Evolutionary conservation across 768 basidiomycete species (phyloP).

Genomic region (Tulasnella calospora): DNA sequence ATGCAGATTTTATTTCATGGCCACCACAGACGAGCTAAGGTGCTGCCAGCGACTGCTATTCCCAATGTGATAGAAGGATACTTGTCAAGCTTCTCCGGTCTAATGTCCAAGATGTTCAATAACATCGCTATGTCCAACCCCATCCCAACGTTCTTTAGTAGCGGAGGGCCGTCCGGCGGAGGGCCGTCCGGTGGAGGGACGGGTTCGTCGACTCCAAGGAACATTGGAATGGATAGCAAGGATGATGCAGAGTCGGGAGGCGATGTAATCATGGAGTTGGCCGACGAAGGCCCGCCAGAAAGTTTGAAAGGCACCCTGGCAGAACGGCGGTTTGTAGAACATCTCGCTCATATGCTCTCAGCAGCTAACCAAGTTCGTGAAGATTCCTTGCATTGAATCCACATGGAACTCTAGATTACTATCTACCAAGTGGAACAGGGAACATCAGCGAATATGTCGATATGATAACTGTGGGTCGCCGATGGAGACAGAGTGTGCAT

Average conservation of each 20-base stretch:
- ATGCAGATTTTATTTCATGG: conserved; percentile 27
- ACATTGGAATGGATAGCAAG: background rate
- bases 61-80: conserved; percentile 38
- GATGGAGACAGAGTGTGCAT: background rate
- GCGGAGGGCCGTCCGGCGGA: too few species aligned
- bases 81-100: conserved; percentile 34
- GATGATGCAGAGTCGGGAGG: background rate
- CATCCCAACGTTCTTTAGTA: background rate
- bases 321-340: conserved; percentile 31
- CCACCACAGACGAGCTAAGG: conserved; percentile 27
- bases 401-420: conserved; percentile 44
- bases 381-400: conserved; percentile 45
- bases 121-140: conserved; percentile 31
- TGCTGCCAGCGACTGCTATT: conserved; percentile 32
- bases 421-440: conserved; percentile 38
- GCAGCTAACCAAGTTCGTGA: background rate
- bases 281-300: background rate
- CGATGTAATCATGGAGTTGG: conserved; percentile 20
- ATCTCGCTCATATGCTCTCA: background rate
- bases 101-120: conserved; percentile 32
- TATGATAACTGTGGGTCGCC: conserved; percentile 31
- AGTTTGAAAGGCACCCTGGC: conserved; percentile 30
- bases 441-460: conserved; percentile 39
- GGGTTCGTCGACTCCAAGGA: background rate
- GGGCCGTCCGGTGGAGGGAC: background rate